Evolutionary conservation across 306 rosid species (phyloP), one percentile per base, ranked within the genome.

Genomic region (Abrus precatorius): DNA sequence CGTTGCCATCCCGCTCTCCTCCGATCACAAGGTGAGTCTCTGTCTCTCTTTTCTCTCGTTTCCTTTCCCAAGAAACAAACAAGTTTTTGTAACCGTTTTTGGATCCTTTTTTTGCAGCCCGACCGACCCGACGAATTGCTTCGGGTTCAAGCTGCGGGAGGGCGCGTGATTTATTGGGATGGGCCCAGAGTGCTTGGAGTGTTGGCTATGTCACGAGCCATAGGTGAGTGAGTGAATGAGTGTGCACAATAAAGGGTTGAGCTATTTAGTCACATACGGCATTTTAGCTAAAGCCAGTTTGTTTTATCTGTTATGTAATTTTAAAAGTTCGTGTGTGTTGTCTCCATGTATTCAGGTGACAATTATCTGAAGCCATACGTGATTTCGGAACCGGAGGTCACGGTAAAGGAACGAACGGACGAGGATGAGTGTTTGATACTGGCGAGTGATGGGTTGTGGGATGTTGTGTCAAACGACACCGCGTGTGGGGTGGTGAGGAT

Each of bases 401-500:
- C 84, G 68, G 80, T 88, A 9, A 90, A 80, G 48, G 92, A 91
- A 14, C 87, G 98, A 43, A 87, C 81, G 3, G 86, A 55, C 11
- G 96, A 82, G 30, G 99, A 95, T 5, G 98, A 95, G 79, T 95
- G 97, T 71, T 60, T 95, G 56, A 89, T 95, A 9, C 36, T 95
- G 27, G 99, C 97, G 1, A 95, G 93, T 76, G 99, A 95, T 20
- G 99, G 99, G 2, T 53, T 95, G 2, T 95, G 99, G 99, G 99
- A 95, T 43, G 97, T 95, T 53, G 94, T 95, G 1, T 83, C 95
- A 0, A 95, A 95, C 74, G 96, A 95, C 9, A 88, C 90, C 1
- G 99, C 98, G 0, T 93, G 98, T 6, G 86, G 96, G 1, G 98
- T 88, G 12, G 99, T 85, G 0, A 85, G 92, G 73, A 89, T 85